Conservation (phyloP, 306 rosid species). For the Quercus rubra region DNA sequence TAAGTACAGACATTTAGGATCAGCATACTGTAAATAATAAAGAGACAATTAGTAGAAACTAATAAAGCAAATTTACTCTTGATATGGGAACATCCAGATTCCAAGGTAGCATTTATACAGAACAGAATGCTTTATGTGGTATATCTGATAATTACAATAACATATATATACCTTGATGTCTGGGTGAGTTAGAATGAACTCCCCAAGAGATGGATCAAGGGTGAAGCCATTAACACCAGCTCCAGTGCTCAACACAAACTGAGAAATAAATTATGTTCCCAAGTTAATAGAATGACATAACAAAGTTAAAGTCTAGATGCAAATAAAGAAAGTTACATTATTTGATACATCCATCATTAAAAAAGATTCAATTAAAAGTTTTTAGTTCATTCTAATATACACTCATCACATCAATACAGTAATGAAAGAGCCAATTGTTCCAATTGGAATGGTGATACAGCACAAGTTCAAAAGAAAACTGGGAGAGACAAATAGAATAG, state of each 20-base stretch:
- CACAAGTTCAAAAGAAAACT: no score
- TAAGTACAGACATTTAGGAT: neutral
- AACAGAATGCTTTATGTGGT: neutral
- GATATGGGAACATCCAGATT: neutral
- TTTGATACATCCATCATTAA: no score
- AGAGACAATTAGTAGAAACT: neutral
- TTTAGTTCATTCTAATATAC: no score
- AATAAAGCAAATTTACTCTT: neutral
- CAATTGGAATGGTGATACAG: neutral
- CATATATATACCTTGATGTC: conserved; percentile 63
- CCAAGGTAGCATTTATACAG: neutral
- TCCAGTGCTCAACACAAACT: conserved; percentile 85
- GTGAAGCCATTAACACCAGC: conserved; percentile 88
- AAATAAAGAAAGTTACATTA: conserved; percentile 1
- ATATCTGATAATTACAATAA: neutral
- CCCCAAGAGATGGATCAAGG: conserved; percentile 96
- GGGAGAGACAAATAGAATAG: no score
- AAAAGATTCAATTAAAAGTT: no score
- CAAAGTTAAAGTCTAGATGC: conserved; percentile 8
- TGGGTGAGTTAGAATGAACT: conserved; percentile 94
- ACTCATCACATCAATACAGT: no score
- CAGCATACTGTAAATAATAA: neutral
- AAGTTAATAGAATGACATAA: conserved; percentile 1
- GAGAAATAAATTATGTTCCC: conserved; percentile 29
- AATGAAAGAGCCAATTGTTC: neutral